Evolutionary conservation across 2,329 filamentous ascomycete species (phyloP), one percentile per base, ranked within the genome.

Genomic region (Fusarium lateritium): DNA sequence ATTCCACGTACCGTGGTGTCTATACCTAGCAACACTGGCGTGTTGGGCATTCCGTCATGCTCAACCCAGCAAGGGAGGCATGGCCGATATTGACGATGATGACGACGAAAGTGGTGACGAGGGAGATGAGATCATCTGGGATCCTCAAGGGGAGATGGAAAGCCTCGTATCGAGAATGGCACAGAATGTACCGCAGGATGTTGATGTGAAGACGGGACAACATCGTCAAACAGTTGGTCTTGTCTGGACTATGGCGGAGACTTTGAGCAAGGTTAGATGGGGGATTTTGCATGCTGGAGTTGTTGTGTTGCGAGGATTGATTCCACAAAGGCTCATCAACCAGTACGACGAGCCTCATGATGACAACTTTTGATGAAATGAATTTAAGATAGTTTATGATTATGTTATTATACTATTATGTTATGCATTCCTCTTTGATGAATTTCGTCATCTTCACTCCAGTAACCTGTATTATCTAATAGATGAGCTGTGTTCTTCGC

Each of bases 231-330:
- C 38, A 0, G 83, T 82, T 19, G 86, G 86, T 0, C 63, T 90
- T 45, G 84, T 86, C 0, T 84, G 83, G 61, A 82, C 85, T 1
- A 88, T 90, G 77, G 85, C 85, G 4, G 83, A 84, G 69, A 82
- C 84, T 36, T 70, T 90, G 66, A 83, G 83, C 13, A 87, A 84
- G 57, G 83, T 89, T 2, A 73, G 88, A 52, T 90, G 88, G 88
- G 87, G 86, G 0, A 86, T 90, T 5, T 84, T 90, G 6, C 86
- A 89, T 66, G 85, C 88, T 70, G 88, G 85, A 1, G 88, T 89
- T 78, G 83, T 86, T 65, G 87, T 90, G 5, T 70, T 90, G 40
- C 69, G 75, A 17, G 78, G 77, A 1, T 47, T 81, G 38, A 76
- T 78, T 3, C 77, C 77, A 22, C 69, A 72, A 15, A 40, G 54